Evolutionary conservation across 1,139 yeast species (phyloP).

Genomic region (Blastobotrys niveus): DNA sequence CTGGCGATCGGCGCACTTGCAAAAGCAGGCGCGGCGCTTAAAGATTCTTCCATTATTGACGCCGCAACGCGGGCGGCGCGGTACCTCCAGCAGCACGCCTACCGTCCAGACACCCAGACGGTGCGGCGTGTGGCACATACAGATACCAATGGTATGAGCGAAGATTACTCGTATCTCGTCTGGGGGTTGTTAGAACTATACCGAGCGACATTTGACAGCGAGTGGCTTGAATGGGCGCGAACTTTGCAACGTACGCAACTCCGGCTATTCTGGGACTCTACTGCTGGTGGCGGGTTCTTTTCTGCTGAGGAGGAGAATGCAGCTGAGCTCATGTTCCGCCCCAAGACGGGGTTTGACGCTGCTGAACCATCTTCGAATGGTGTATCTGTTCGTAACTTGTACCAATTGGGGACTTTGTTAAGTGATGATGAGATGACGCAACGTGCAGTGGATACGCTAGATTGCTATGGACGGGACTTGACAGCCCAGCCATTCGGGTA

Average conservation of each 20-base stretch:
- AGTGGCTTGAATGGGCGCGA: constrained; percentile 32
- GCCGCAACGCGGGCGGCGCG: constrained; percentile 30
- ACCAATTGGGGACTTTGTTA: constrained; percentile 28
- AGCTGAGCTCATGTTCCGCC: constrained; percentile 30
- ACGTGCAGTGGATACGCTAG: constrained; percentile 26
- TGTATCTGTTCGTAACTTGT: constrained; percentile 32
- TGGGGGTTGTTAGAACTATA: constrained; percentile 36
- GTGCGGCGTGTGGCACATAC: constrained; percentile 24
- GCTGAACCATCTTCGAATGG: constrained; percentile 39
- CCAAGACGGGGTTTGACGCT: constrained; percentile 36
- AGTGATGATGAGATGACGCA: constrained; percentile 23
- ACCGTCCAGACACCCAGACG: constrained; percentile 21
- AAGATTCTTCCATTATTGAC: constrained; percentile 23
- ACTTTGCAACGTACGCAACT: constrained; percentile 34
- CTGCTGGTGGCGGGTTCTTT: constrained; percentile 35
- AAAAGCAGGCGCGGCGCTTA: constrained; percentile 26
- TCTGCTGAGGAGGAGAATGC: constrained; percentile 22
- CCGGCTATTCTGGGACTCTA: constrained; percentile 32
- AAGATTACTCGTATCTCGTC: constrained; percentile 37
- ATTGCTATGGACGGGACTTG: constrained; percentile 31
- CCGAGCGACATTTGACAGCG: constrained; percentile 30
- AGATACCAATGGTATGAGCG: constrained; percentile 30
- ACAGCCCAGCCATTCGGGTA: constrained; percentile 34
- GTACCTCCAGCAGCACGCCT: constrained; percentile 25
- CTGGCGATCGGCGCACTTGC: constrained; percentile 36